A percentile compares a stretch with the other conserved stretches of the same genome.
Evolutionary conservation across 2,329 filamentous ascomycete species (phyloP).

Genomic region (Cordyceps farinosa): DNA sequence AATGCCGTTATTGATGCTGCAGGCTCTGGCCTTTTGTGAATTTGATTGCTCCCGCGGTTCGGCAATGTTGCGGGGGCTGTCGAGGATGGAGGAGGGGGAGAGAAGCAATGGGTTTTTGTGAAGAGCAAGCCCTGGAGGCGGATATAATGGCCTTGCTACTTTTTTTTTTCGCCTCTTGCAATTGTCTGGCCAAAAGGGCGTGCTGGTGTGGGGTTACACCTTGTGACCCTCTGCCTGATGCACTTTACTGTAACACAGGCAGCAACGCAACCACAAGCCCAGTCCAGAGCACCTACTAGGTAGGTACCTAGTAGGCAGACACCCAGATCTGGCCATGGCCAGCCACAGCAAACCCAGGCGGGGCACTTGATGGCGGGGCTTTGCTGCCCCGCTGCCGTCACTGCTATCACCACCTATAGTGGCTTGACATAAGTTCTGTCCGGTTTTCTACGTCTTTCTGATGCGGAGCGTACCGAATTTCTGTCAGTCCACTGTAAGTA

Average conservation of each 20-base stretch:
- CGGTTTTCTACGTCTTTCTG: too few species aligned
- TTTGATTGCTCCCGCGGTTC: conserved; percentile 7
- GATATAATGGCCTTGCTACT: conserved; percentile 1
- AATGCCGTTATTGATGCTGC: conserved; percentile 2
- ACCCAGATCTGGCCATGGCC: not conserved
- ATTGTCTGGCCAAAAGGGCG: conserved; percentile 1
- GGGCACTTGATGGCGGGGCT: conserved; percentile 4
- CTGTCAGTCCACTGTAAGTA: too few species aligned
- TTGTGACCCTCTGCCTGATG: not conserved
- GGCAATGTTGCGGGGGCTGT: conserved; percentile 8
- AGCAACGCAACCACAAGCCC: not conserved
- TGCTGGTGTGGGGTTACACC: conserved; percentile 8
- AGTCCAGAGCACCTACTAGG: not conserved
- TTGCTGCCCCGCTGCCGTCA: not conserved
- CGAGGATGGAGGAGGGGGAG: conserved; percentile 3
- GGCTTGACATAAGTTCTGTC: too few species aligned
- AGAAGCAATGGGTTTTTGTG: not conserved
- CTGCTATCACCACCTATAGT: not conserved
- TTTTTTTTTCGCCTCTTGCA: conserved; percentile 8
- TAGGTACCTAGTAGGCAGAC: too few species aligned
- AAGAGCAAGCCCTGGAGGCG: not conserved
- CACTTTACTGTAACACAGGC: not conserved
- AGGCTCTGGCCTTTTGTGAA: conserved; percentile 6
- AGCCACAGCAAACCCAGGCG: not conserved
- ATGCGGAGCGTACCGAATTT: too few species aligned